Percentiles rank a stretch among this genome's conserved stretches.
phyloP scores from a whole-genome alignment of 169 alveolate genomes.

The Eimeria necatrix region DNA sequence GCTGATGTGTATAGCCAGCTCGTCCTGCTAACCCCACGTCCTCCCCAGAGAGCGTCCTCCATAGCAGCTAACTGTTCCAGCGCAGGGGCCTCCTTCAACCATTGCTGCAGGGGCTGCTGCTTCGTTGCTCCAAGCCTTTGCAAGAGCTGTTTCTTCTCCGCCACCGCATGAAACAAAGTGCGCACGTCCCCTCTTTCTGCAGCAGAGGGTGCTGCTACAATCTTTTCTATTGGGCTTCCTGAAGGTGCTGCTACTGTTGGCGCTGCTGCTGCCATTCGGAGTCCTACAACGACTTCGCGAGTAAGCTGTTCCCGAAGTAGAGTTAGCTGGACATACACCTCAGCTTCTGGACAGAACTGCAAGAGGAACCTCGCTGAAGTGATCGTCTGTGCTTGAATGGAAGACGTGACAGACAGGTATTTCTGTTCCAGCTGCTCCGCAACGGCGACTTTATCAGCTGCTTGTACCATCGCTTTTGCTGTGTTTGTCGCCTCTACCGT shows the following conservation, averaged over 20 bases:
- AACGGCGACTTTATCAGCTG: neutral
- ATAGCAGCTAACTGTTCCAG: conserved; percentile 39
- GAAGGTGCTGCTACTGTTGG: conserved; percentile 33
- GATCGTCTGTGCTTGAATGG: neutral
- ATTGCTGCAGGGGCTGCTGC: conserved; percentile 35
- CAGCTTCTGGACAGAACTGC: conserved; percentile 6
- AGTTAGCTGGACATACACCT: conserved; percentile 62
- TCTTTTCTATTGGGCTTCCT: neutral
- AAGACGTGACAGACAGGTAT: neutral
- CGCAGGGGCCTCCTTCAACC: conserved; percentile 39
- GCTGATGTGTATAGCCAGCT: conserved; percentile 55
- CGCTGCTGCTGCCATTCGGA: conserved; percentile 37
- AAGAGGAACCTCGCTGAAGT: conserved; percentile 8
- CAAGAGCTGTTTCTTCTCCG: neutral
- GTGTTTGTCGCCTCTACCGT: neutral
- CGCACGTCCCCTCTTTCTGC: conserved; percentile 1
- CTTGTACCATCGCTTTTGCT: neutral
- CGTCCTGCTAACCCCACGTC: conserved; percentile 28
- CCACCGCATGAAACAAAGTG: neutral
- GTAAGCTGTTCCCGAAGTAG: conserved; percentile 59
- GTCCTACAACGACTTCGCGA: conserved; percentile 42
- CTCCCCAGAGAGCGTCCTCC: conserved; percentile 41
- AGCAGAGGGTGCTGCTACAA: conserved; percentile 28
- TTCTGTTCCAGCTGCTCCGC: conserved; percentile 7
- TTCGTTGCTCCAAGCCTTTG: neutral